Evolutionary conservation across 768 basidiomycete genomes (phyloP), one percentile per base, ranked within the genome.

Genomic region (Pleurotus djamor): DNA sequence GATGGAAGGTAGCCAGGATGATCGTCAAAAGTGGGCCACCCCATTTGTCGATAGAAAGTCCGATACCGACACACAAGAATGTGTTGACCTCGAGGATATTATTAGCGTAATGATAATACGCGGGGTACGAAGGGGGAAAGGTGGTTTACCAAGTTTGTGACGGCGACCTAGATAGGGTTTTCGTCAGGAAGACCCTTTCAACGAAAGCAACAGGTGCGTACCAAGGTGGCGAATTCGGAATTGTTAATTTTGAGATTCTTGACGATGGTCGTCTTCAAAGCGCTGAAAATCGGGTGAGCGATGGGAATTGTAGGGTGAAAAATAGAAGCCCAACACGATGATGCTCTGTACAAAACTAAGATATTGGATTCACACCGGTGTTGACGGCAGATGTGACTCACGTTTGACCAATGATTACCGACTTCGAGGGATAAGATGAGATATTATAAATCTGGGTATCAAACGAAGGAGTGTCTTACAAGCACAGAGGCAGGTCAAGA

Each of bases 401-500:
- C 75, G 60, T 74, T 76, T 13, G 75, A 77, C 76, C 76, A 77
- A 59, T 77, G 76, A 61, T 77, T 76, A 2, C 76, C 76, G 51
- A 77, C 76, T 77, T 57, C 6, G 47, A 44, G 9, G 55, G 37
- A 58, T 12, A 48, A 45, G 48, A 37, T 55, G 13, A 47, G 59
- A 16, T 51, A 32, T 36, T 32, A 9, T 28, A 33, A 34, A 57
- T n/a, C 28, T 36, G 7, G n/a, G 8, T 16, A 34, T 44, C 57
- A 60, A 33, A 49, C 36, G 7, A 34, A 5, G 32, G 8, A 9
- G 10, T 9, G 28, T 72, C 76, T 51, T 49, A 76, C 76, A 77
- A 17, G 74, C 74, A 54, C 74, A 75, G 59, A 77, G 59, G 65
- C 76, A 77, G 4, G 74, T 76, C 66, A 76, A 59, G 21, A 72